These are phyloP conservation scores for Albizia julibrissin DNA, from an alignment of 306 rosid genomes.

Conservation along the genomic window DNA sequence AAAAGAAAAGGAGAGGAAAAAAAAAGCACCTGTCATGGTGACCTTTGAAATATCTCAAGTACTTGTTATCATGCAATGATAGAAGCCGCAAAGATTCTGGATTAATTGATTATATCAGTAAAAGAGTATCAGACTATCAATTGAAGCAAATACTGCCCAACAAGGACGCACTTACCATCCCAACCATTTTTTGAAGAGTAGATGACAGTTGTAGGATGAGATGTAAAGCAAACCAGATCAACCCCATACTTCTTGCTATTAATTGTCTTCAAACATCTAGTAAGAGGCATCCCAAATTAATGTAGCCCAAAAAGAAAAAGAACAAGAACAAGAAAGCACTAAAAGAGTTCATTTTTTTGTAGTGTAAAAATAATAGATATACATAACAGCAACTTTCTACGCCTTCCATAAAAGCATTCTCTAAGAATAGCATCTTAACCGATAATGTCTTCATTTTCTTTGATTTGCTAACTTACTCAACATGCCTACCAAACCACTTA, in stretches of 20 bases:
- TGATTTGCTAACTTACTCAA: constrained; percentile 13
- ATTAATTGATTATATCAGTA: constrained; percentile 30
- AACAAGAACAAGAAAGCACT: not conserved
- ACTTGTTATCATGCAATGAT: constrained; percentile 90
- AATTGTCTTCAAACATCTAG: constrained; percentile 92
- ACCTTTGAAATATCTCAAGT: constrained; percentile 94
- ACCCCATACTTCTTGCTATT: constrained; percentile 98
- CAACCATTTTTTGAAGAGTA: constrained; percentile 98
- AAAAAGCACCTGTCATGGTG: constrained; percentile 87
- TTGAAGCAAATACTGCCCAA: constrained; percentile 1
- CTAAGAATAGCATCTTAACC: not conserved
- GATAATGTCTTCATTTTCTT: constrained; percentile 1
- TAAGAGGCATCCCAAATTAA: constrained; percentile 30
- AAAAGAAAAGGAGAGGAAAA: not conserved
- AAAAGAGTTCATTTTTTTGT: not conserved
- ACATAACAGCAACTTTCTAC: not conserved
- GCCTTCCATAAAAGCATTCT: not conserved
- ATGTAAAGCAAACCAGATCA: constrained; percentile 92
- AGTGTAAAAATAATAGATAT: not conserved
- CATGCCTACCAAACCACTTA: not conserved
- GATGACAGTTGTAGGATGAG: constrained; percentile 95
- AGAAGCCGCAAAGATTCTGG: constrained; percentile 93
- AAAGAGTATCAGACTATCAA: not conserved
- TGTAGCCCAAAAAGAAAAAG: not conserved
- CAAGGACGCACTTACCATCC: constrained; percentile 71